Evolutionary conservation across 2,329 filamentous ascomycete genomes (phyloP).

Genomic region (Paramyrothecium roridum): DNA sequence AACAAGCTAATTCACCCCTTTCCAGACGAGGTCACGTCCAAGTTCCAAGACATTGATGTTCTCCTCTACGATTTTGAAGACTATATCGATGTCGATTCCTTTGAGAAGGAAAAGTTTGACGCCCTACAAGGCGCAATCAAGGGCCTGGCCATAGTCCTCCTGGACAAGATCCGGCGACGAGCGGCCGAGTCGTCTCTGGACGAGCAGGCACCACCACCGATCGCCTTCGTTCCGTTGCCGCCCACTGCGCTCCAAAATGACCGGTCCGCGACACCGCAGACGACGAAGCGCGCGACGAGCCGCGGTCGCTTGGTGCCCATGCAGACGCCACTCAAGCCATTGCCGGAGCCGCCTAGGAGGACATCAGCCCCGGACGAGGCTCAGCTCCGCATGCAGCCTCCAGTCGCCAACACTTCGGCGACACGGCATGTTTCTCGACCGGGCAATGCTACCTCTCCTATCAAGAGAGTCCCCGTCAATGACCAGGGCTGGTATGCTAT

Average conservation of each 20-base stretch:
- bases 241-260: background rate
- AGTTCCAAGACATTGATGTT: slow-evolving; percentile 29
- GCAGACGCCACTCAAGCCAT: background rate
- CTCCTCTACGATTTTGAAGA: slow-evolving; percentile 42
- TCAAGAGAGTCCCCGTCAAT: background rate
- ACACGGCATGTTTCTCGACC: background rate
- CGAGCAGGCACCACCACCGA: background rate
- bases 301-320: background rate
- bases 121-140: slow-evolving; percentile 24
- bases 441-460: background rate
- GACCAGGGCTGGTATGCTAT: background rate
- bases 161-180: slow-evolving; percentile 23
- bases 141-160: slow-evolving; percentile 24
- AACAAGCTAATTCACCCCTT: too few relatives aligned
- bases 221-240: slow-evolving; percentile 4
- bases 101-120: slow-evolving; percentile 29
- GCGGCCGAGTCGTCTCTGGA: slow-evolving; percentile 4
- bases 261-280: background rate
- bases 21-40: slow-evolving; percentile 3
- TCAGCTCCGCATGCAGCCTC: background rate
- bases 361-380: background rate
- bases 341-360: background rate
- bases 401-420: background rate
- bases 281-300: background rate
- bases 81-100: slow-evolving; percentile 33